Conservation (phyloP, 371 early-diverging fungal genomes). For the Blakeslea trispora region DNA sequence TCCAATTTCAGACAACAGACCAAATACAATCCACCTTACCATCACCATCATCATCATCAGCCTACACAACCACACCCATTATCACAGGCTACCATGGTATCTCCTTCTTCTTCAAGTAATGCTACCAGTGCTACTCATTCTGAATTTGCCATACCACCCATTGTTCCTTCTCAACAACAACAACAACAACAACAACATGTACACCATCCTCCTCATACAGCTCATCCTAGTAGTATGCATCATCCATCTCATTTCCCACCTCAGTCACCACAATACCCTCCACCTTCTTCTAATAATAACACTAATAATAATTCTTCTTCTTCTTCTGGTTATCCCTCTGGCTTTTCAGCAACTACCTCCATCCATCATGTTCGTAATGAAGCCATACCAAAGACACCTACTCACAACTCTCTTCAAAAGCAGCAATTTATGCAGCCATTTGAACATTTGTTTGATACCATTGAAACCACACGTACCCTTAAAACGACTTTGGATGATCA, state of each 20-base stretch:
- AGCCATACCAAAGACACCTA: conserved; percentile 25
- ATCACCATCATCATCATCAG: conserved; percentile 5
- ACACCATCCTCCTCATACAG: conserved; percentile 7
- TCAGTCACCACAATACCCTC: conserved; percentile 17
- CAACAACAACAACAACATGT: conserved; percentile 40
- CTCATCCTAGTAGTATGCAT: conserved; percentile 5
- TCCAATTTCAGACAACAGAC: conserved; percentile 40
- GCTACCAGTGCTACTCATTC: conserved; percentile 32
- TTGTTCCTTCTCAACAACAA: conserved; percentile 51
- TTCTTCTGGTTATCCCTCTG: conserved; percentile 15
- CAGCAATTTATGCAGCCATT: conserved; percentile 58
- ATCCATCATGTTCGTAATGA: conserved; percentile 13
- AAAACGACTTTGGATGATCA: conserved; percentile 73
- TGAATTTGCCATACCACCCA: conserved; percentile 52
- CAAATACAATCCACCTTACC: conserved; percentile 20
- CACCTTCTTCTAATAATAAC: no score
- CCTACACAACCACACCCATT: conserved; percentile 8
- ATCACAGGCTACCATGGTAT: conserved; percentile 14
- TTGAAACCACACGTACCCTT: conserved; percentile 59
- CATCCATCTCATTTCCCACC: conserved; percentile 9
- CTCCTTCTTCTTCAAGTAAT: conserved; percentile 30
- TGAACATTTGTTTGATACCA: conserved; percentile 61
- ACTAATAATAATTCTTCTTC: no score
- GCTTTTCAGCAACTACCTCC: conserved; percentile 16
- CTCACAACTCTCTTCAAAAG: conserved; percentile 28